Evolutionary conservation across 2,329 filamentous ascomycete species (phyloP).

Genomic region (Camillea tinctor): DNA sequence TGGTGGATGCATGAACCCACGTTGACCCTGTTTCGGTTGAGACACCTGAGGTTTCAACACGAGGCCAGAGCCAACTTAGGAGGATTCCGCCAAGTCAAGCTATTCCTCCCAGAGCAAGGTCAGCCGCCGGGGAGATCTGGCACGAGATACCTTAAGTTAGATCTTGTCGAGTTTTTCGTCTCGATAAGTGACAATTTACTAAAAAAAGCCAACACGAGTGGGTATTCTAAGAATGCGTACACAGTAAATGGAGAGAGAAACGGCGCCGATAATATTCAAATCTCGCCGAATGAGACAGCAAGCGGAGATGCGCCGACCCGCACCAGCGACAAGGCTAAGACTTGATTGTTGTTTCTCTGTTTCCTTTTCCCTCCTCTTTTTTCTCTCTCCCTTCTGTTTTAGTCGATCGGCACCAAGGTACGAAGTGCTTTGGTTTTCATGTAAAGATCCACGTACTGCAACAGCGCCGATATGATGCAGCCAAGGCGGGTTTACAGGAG

Average conservation of each 20-base stretch:
- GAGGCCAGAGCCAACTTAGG: background rate
- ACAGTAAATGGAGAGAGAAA: background rate
- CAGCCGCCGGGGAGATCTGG: background rate
- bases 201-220: background rate
- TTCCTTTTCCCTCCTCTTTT: background rate
- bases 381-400: background rate
- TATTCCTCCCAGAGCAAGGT: background rate
- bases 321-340: background rate
- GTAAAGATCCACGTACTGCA: background rate
- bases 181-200: background rate
- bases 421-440: background rate
- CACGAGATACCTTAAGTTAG: background rate
- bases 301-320: background rate
- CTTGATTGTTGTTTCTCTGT: no score
- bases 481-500: background rate
- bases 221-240: background rate
- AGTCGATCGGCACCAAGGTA: background rate
- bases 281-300: background rate
- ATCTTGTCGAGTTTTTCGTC: background rate
- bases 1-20: constrained; percentile 12
- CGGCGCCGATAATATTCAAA: background rate
- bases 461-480: background rate
- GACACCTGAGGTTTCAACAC: constrained; percentile 13
- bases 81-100: background rate
- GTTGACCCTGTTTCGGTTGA: constrained; percentile 15